Percentiles rank a stretch among this genome's conserved stretches.
These are phyloP conservation scores for Diutina siamensis DNA, from an alignment of 1,139 yeast species.

Conservation along the genomic window DNA sequence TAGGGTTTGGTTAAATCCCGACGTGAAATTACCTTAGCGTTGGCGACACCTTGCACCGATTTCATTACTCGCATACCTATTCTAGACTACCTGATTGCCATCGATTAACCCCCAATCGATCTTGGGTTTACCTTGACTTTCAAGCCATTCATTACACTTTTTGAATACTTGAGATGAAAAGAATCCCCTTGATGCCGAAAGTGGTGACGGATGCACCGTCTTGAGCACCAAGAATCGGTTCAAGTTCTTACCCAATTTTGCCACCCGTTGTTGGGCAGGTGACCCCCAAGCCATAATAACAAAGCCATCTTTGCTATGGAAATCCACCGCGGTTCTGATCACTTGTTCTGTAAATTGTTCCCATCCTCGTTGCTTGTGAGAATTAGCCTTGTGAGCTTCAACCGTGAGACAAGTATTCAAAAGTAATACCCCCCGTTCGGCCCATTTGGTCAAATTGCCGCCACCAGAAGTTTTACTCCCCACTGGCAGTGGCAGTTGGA, in stretches of 20 bases:
- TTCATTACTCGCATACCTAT: too few species aligned
- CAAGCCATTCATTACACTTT: slow-evolving; percentile 67
- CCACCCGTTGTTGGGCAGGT: slow-evolving; percentile 74
- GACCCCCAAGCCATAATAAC: slow-evolving; percentile 91
- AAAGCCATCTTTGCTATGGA: slow-evolving; percentile 36
- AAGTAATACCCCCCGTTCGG: slow-evolving; percentile 76
- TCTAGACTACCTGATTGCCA: too few species aligned
- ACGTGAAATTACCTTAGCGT: too few species aligned
- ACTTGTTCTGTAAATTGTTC: slow-evolving; percentile 75
- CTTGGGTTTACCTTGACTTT: slow-evolving; percentile 28
- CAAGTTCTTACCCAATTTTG: slow-evolving; percentile 24
- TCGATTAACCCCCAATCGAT: slow-evolving; percentile 54
- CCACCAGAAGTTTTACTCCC: slow-evolving; percentile 17
- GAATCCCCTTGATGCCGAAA: slow-evolving; percentile 80
- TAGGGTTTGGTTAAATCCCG: too few species aligned
- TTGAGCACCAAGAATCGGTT: slow-evolving; percentile 39
- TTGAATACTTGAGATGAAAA: slow-evolving; percentile 63
- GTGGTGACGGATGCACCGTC: slow-evolving; percentile 90
- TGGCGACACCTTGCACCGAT: too few species aligned
- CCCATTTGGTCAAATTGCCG: slow-evolving; percentile 79
- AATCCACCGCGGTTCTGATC: slow-evolving; percentile 35
- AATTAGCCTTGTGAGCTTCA: slow-evolving; percentile 85
- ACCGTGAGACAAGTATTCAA: slow-evolving; percentile 87
- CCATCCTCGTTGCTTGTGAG: slow-evolving; percentile 92
- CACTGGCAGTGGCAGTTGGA: slow-evolving; percentile 37